A percentile compares a stretch with the other conserved stretches of the same genome.
Conservation (phyloP, 2,329 filamentous ascomycete species). For the Hyphodiscus sp. region DNA sequence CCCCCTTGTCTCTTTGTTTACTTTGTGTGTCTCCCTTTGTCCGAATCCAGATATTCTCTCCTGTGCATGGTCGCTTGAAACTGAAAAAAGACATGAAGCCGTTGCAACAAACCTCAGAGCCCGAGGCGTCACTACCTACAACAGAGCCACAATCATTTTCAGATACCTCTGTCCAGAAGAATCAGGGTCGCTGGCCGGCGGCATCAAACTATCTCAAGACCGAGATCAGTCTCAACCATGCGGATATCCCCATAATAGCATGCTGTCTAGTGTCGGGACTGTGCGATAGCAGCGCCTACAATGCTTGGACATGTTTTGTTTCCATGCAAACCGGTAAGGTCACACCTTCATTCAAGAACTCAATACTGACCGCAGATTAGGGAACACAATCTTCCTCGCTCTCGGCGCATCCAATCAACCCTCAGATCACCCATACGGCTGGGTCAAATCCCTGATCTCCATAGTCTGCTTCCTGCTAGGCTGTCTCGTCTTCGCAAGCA, state of each 20-base stretch:
- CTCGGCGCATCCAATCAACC: slow-evolving; percentile 50
- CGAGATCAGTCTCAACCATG: slow-evolving; percentile 27
- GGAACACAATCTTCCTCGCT: slow-evolving; percentile 58
- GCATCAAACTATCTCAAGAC: slow-evolving; percentile 18
- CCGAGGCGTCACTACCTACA: slow-evolving; percentile 11
- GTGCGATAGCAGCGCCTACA: slow-evolving; percentile 41
- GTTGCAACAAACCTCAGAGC: not conserved
- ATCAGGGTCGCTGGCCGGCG: slow-evolving; percentile 6
- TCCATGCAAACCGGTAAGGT: slow-evolving; percentile 44
- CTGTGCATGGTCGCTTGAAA: too few relatives aligned
- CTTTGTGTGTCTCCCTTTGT: too few relatives aligned
- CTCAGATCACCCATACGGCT: slow-evolving; percentile 42
- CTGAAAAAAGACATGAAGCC: not conserved
- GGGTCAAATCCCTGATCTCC: slow-evolving; percentile 47
- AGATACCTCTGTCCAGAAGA: slow-evolving; percentile 7
- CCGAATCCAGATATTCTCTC: not conserved
- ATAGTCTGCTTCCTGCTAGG: slow-evolving; percentile 48
- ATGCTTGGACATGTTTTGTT: slow-evolving; percentile 43
- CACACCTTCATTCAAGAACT: not conserved
- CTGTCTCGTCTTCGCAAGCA: slow-evolving; percentile 40
- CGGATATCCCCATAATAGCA: slow-evolving; percentile 33
- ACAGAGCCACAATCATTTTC: slow-evolving; percentile 9
- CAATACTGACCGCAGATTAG: slow-evolving; percentile 23
- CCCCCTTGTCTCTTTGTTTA: too few relatives aligned
- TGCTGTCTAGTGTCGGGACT: slow-evolving; percentile 41